These are phyloP conservation scores for Leishmania gerbilli DNA, from an alignment of 208 protist genomes.

Conservation along the genomic window DNA sequence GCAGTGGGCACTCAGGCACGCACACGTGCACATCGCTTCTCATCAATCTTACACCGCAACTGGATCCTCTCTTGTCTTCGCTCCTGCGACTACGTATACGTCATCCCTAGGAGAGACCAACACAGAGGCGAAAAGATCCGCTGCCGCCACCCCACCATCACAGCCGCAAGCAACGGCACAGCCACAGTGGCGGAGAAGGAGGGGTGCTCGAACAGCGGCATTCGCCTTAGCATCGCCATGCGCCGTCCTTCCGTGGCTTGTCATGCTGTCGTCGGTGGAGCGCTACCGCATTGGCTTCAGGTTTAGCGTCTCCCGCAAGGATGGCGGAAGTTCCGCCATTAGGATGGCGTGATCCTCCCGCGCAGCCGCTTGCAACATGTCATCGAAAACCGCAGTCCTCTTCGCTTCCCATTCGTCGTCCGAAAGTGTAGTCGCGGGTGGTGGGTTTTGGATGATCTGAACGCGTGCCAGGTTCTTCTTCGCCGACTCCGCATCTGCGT, in stretches of 20 bases:
- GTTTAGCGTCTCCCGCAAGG: background rate
- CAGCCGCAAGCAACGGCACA: background rate
- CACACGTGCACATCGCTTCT: background rate
- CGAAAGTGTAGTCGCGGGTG: slow-evolving; percentile 1
- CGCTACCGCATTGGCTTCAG: background rate
- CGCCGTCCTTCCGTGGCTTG: background rate
- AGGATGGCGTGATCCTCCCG: slow-evolving; percentile 1
- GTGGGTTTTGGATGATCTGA: slow-evolving; percentile 32
- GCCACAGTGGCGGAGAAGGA: background rate
- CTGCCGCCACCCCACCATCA: background rate
- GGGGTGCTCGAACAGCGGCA: slow-evolving; percentile 8
- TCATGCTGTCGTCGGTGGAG: background rate
- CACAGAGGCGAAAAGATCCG: background rate
- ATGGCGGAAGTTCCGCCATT: background rate
- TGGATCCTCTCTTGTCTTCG: background rate
- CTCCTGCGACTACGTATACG: background rate
- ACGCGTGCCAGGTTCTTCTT: slow-evolving; percentile 18
- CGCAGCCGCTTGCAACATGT: background rate
- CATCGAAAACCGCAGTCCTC: background rate
- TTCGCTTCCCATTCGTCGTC: slow-evolving; percentile 6
- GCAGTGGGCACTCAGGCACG: background rate
- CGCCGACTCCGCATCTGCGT: slow-evolving; percentile 19
- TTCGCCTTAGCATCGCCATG: slow-evolving; percentile 4
- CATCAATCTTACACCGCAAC: background rate
- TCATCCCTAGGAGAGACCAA: background rate